Evolutionary conservation across 257 asterid species (phyloP), one percentile per base, ranked within the genome.

Genomic region (Scutellaria barbata): DNA sequence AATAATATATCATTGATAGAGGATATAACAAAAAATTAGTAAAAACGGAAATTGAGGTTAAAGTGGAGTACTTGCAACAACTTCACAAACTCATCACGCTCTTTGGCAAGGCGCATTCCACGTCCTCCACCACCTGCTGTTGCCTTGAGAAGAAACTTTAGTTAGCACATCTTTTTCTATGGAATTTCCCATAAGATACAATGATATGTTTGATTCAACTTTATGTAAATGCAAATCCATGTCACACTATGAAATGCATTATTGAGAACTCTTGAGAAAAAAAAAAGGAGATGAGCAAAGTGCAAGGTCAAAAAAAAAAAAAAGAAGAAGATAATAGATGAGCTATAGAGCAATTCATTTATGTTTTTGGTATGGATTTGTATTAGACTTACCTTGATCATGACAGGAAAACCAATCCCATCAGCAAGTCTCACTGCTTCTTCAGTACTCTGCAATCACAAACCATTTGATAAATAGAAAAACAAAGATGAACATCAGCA

Each of bases 81-180:
- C 85, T 95, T 95, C 67, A 95, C 96, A 80, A 92, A 95, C 86
- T 95, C 99, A 6, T 81, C 88, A 74, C 90, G 98, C 81, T 85
- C 95, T 76, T 89, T 92, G 52, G 99, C 97, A 53, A 95, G 96
- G 68, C 98, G 99, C 98, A 95, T 95, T 79, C 99, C 99, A 83
- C 99, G 98, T 65, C 99, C 99, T 73, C 99, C 99, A 45, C 99
- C 99, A 77, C 99, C 99, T 63, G 99, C 98, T 30, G 99, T 92
- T 77, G 99, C 99, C 98, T 92, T 76, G 77, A 83, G 66, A 79
- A 76, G 46, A 56, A 54, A 45, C 50, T 63, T 62, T 71, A 68
- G 72, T 74, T 66, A 81, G 63, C 61, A 74, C 40, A 52, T 41
- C 47, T 12, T 62, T 66, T 39, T 17, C 12, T 18, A 37, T 7